phyloP scores from a whole-genome alignment of 306 rosid genomes.

The Gastrolobium bilobum region DNA sequence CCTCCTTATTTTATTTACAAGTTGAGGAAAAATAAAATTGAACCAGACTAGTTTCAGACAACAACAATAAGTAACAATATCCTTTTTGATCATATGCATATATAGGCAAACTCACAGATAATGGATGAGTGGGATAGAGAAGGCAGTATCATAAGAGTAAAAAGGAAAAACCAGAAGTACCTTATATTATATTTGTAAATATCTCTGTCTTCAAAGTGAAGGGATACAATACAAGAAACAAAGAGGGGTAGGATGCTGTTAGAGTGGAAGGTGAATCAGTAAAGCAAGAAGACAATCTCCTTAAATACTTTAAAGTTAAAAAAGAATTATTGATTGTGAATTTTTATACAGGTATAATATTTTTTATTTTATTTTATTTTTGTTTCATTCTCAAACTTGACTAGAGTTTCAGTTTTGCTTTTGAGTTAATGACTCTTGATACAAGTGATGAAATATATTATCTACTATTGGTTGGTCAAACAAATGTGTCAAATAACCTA shows the following conservation, averaged over 20 bases:
- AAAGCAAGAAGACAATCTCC: neutral
- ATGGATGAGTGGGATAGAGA: neutral
- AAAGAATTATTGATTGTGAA: neutral
- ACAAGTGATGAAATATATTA: neutral
- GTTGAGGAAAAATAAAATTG: constrained; percentile 5
- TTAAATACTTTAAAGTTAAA: constrained; percentile 11
- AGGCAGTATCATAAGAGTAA: neutral
- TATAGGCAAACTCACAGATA: constrained; percentile 6
- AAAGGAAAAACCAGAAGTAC: constrained; percentile 32
- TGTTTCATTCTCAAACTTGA: constrained; percentile 17
- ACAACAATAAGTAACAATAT: neutral
- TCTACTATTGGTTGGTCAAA: neutral
- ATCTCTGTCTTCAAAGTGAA: constrained; percentile 1
- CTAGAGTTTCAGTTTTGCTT: constrained; percentile 20
- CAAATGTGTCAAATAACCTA: neutral
- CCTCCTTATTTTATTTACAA: constrained; percentile 2
- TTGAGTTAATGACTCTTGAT: neutral
- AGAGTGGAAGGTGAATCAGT: neutral
- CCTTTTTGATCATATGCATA: neutral
- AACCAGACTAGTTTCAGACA: constrained; percentile 7
- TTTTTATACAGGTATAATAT: neutral
- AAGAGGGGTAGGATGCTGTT: neutral
- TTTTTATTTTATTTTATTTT: neutral
- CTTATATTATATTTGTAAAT: constrained; percentile 38
- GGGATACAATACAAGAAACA: neutral